A percentile compares a stretch with the other conserved stretches of the same genome.
phyloP scores from a whole-genome alignment of 2,329 filamentous ascomycete species.

The Trichoderma asperellum region DNA sequence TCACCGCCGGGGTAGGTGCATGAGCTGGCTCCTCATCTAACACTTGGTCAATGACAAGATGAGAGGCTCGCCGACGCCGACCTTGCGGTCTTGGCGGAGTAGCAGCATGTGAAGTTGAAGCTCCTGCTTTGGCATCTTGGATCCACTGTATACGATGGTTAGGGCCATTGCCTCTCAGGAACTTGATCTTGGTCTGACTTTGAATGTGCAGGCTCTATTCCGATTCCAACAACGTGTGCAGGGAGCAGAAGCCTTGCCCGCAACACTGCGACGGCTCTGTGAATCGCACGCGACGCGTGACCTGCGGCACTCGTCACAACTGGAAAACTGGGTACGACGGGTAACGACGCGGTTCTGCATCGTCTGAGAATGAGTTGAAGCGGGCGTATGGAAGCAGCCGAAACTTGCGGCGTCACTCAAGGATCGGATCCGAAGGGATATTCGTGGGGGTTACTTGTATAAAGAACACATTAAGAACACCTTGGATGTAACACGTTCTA shows the following conservation, averaged over 20 bases:
- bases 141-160: conserved; percentile 5
- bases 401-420: neutral
- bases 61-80: neutral
- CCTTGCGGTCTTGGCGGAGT: neutral
- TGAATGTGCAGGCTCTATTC: conserved; percentile 12
- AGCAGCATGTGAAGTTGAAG: neutral
- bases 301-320: conserved; percentile 9
- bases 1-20: neutral
- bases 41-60: neutral
- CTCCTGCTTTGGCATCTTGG: conserved; percentile 5
- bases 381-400: neutral
- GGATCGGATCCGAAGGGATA: conserved; percentile 5
- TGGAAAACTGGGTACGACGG: conserved; percentile 14
- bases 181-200: neutral
- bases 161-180: neutral
- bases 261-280: conserved; percentile 12
- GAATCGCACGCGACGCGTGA: conserved; percentile 13
- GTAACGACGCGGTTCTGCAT: conserved; percentile 5
- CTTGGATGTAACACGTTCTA: neutral
- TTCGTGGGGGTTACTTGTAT: neutral
- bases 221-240: conserved; percentile 12
- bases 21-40: neutral
- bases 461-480: too few relatives aligned
- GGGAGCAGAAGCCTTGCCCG: neutral
- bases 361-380: neutral